Evolutionary conservation across 2,329 filamentous ascomycete species (phyloP).

Genomic region (Pestalotiopsis sp.): DNA sequence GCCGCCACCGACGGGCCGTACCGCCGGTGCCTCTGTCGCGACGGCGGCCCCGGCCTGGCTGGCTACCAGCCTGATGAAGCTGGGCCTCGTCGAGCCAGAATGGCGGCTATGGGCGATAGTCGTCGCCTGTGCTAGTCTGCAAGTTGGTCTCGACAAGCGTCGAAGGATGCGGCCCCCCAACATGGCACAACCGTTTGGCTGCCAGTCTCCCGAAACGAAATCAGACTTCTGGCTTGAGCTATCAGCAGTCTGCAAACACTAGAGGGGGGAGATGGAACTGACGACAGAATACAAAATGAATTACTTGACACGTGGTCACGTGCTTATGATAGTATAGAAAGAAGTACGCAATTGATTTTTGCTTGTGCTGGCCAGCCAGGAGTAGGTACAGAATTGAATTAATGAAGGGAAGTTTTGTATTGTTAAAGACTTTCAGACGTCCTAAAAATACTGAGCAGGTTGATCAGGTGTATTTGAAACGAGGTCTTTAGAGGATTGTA

Average conservation of each 20-base stretch:
- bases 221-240: not conserved
- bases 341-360: not conserved
- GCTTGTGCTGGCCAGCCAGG: no score
- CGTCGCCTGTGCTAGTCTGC: conserved; percentile 8
- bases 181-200: conserved; percentile 23
- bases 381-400: no score
- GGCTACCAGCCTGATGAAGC: not conserved
- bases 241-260: not conserved
- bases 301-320: not conserved
- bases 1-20: not conserved
- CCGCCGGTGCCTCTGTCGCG: not conserved
- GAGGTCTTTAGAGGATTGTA: no score
- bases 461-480: no score
- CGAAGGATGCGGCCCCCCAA: conserved; percentile 25
- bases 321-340: not conserved
- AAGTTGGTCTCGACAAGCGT: conserved; percentile 16
- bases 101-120: conserved; percentile 3
- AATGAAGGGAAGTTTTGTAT: no score
- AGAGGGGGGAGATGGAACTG: not conserved
- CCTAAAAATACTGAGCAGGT: no score
- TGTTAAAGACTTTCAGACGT: no score
- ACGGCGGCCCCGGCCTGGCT: not conserved
- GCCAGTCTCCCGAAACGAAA: not conserved
- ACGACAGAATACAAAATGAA: not conserved
- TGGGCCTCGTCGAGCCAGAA: not conserved